A percentile compares a stretch with the other conserved stretches of the same genome.
Conservation (phyloP, 139 green algal species). For the Monoraphidium neglectum region DNA sequence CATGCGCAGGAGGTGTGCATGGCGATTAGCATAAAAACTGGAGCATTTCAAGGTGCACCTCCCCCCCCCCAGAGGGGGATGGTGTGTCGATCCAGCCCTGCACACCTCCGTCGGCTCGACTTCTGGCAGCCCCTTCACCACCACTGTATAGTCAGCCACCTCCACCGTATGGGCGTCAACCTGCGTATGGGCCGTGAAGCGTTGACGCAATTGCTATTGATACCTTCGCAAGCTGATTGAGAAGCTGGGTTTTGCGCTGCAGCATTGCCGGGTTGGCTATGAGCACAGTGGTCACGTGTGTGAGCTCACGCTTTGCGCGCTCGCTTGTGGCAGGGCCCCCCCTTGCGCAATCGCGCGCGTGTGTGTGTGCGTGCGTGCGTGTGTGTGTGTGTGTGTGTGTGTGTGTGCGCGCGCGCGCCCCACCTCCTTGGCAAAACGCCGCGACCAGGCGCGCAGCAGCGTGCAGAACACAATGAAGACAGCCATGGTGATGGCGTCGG, state of each 20-base stretch:
- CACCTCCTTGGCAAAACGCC: slow-evolving; percentile 10
- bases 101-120: slow-evolving; percentile 32
- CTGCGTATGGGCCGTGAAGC: too few species aligned
- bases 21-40: not conserved
- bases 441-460: slow-evolving; percentile 4
- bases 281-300: too few species aligned
- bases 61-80: too few species aligned
- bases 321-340: not conserved
- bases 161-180: slow-evolving; percentile 30
- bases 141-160: slow-evolving; percentile 44
- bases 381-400: slow-evolving; percentile 5
- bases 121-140: slow-evolving; percentile 48
- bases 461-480: slow-evolving; percentile 29
- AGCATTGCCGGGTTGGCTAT: too few species aligned
- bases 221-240: too few species aligned
- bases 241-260: too few species aligned
- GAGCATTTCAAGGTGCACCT: too few species aligned
- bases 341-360: not conserved
- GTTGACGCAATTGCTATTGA: too few species aligned
- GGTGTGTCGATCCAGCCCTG: not conserved
- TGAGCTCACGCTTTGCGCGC: too few species aligned
- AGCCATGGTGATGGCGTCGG: slow-evolving; percentile 33
- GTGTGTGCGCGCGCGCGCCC: too few species aligned
- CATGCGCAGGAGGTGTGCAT: not conserved
- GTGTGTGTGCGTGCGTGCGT: slow-evolving; percentile 9